A percentile compares a stretch with the other conserved stretches of the same genome.
These are phyloP conservation scores for Xylaria sp. DNA, from an alignment of 2,329 filamentous ascomycete species.

Conservation along the genomic window DNA sequence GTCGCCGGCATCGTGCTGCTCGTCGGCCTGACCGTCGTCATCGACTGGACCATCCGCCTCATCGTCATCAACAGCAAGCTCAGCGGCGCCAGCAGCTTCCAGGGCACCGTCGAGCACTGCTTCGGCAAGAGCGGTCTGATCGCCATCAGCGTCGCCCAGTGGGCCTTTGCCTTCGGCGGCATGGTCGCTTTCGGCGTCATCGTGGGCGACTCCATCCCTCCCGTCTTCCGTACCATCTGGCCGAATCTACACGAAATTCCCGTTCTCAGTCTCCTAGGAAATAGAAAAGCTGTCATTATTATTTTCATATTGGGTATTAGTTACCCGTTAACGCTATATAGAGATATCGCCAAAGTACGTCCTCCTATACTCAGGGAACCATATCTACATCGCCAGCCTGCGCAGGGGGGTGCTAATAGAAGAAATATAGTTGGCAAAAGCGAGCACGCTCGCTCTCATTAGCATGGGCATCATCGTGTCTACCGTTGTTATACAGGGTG, in stretches of 20 bases:
- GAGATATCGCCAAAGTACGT: slow-evolving; percentile 92
- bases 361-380: slow-evolving; percentile 50
- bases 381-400: not conserved
- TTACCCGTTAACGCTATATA: slow-evolving; percentile 90
- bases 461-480: slow-evolving; percentile 93
- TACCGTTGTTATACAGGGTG: slow-evolving; percentile 87
- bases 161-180: slow-evolving; percentile 97
- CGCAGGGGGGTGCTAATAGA: slow-evolving; percentile 16
- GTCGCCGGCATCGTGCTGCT: slow-evolving; percentile 82
- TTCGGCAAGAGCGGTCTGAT: slow-evolving; percentile 89
- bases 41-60: slow-evolving; percentile 97
- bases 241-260: slow-evolving; percentile 77
- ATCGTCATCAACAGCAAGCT: slow-evolving; percentile 99
- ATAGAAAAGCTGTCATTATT: slow-evolving; percentile 86
- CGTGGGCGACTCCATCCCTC: slow-evolving; percentile 94
- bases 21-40: slow-evolving; percentile 79
- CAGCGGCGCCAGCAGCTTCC: slow-evolving; percentile 92
- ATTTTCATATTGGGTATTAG: slow-evolving; percentile 87
- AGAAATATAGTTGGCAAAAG: slow-evolving; percentile 85
- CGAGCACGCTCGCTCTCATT: slow-evolving; percentile 89
- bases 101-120: slow-evolving; percentile 94
- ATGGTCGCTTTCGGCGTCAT: slow-evolving; percentile 99
- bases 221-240: slow-evolving; percentile 85
- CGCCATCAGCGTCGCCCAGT: slow-evolving; percentile 90
- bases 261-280: slow-evolving; percentile 83